Conservation (phyloP, 148 eudicot genomes). For the Rhododendron henanense region DNA sequence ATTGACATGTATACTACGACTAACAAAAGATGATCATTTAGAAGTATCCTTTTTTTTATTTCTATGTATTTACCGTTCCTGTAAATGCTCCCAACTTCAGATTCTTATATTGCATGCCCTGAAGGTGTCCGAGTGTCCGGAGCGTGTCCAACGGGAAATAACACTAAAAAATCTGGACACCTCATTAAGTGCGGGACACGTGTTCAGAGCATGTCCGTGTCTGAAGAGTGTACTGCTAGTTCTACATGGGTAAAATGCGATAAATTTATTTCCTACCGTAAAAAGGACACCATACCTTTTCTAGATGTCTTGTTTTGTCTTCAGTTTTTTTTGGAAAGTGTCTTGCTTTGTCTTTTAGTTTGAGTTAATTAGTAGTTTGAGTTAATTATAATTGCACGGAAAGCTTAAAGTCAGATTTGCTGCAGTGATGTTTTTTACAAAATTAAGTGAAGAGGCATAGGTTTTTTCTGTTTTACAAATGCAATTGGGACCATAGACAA, state of each 20-base stretch:
- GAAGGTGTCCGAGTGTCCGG: background rate
- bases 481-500: background rate
- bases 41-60: background rate
- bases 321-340: background rate
- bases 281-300: background rate
- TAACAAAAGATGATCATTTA: background rate
- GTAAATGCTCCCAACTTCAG: background rate
- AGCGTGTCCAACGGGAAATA: background rate
- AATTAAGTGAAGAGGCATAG: background rate
- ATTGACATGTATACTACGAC: background rate
- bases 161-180: background rate
- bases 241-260: background rate
- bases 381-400: background rate
- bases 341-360: background rate
- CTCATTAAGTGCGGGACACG: background rate
- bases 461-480: background rate
- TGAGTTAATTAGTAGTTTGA: background rate
- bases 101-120: background rate
- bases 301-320: background rate
- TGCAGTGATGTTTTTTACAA: background rate
- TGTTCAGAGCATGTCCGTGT: background rate
- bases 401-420: background rate
- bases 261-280: background rate
- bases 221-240: background rate
- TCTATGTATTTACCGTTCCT: too few relatives aligned